Percentiles rank a stretch among this genome's conserved stretches.
Evolutionary conservation across 805 yeast species (phyloP).

Genomic region (Metschnikowia chrysomelidarum): DNA sequence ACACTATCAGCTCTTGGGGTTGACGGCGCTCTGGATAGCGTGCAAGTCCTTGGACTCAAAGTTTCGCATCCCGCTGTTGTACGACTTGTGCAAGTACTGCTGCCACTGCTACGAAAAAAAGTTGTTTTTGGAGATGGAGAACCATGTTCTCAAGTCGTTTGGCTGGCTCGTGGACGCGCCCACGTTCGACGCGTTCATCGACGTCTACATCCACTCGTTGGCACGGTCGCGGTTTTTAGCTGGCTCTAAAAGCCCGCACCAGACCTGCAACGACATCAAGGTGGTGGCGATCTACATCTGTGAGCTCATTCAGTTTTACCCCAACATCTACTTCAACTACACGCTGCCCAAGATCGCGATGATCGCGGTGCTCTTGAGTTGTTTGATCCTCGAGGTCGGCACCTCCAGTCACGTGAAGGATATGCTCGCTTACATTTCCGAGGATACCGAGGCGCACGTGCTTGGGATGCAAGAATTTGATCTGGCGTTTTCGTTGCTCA

Average conservation of each 20-base stretch:
- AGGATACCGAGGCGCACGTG: conserved; percentile 9
- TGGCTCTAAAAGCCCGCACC: conserved; percentile 29
- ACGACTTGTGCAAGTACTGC: conserved; percentile 53
- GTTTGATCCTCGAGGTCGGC: conserved; percentile 37
- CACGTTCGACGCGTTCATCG: conserved; percentile 63
- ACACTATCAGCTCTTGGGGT: conserved; percentile 44
- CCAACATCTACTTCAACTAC: conserved; percentile 54
- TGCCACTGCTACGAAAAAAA: conserved; percentile 56
- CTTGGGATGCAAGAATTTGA: conserved; percentile 13
- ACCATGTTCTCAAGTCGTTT: conserved; percentile 59
- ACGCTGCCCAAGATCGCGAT: conserved; percentile 49
- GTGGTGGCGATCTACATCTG: conserved; percentile 60
- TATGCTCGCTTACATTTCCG: conserved; percentile 20
- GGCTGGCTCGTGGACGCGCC: conserved; percentile 64
- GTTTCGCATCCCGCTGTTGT: conserved; percentile 55
- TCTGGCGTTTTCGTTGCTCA: conserved; percentile 22
- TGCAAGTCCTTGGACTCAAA: conserved; percentile 51
- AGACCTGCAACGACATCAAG: conserved; percentile 44
- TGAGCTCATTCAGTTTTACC: conserved; percentile 64
- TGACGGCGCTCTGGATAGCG: conserved; percentile 44
- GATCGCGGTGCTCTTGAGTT: conserved; percentile 42
- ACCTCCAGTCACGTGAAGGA: conserved; percentile 10
- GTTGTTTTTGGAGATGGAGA: conserved; percentile 65
- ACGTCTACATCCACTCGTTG: conserved; percentile 46
- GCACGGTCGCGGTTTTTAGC: conserved; percentile 24